Conservation (phyloP, 371 early-diverging fungal species). For the Apophysomyces sp. region DNA sequence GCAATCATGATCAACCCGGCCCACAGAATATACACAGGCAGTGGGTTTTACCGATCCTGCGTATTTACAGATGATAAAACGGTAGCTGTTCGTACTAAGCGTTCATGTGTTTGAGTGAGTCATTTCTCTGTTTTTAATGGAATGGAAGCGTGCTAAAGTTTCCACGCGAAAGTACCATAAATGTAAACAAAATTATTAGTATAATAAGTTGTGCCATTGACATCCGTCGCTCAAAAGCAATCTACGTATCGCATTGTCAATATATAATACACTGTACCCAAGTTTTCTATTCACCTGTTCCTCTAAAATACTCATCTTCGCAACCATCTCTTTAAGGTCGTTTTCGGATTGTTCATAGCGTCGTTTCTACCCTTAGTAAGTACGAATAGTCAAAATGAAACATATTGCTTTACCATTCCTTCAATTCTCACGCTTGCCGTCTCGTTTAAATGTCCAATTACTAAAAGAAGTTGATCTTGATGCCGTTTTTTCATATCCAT, state of each 20-base stretch:
- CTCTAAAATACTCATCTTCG: slow-evolving; percentile 52
- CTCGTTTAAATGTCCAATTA: slow-evolving; percentile 64
- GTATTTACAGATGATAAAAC: too few relatives aligned
- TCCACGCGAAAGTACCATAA: slow-evolving; percentile 53
- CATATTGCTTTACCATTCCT: slow-evolving; percentile 39
- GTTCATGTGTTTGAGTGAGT: too few relatives aligned
- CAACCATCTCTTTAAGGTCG: slow-evolving; percentile 47
- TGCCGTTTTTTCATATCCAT: slow-evolving; percentile 60
- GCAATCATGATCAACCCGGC: too few relatives aligned
- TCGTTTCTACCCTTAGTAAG: slow-evolving; percentile 28
- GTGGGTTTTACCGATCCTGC: too few relatives aligned
- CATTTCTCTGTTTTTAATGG: not conserved
- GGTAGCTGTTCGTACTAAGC: too few relatives aligned
- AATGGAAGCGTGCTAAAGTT: slow-evolving; percentile 32
- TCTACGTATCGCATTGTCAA: too few relatives aligned
- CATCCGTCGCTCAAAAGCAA: slow-evolving; percentile 64
- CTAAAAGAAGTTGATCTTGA: slow-evolving; percentile 55
- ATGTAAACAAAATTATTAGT: slow-evolving; percentile 52
- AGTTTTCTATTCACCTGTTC: slow-evolving; percentile 38
- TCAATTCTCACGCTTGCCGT: slow-evolving; percentile 61
- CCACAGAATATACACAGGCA: too few relatives aligned
- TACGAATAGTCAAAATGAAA: not conserved
- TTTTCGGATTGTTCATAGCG: slow-evolving; percentile 56
- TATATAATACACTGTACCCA: too few relatives aligned
- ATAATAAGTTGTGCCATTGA: slow-evolving; percentile 58